A percentile compares a stretch with the other conserved stretches of the same genome.
phyloP scores from a whole-genome alignment of 2,329 filamentous ascomycete species.

The Chlorencoelia australis region DNA sequence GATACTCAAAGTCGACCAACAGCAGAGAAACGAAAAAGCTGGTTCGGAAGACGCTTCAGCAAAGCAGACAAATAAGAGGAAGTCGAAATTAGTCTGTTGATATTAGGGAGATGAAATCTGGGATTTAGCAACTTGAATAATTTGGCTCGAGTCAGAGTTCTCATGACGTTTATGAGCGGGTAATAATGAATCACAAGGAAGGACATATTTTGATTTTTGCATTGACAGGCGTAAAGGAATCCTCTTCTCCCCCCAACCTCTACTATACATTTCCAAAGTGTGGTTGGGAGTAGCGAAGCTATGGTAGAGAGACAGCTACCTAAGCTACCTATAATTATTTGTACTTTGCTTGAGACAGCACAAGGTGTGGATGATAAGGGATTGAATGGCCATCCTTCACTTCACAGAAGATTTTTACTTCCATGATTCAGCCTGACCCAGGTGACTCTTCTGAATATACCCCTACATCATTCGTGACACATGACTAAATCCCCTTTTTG shows the following conservation, averaged over 20 bases:
- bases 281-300: too few species aligned
- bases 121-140: constrained; percentile 3
- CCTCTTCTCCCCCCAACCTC: constrained; percentile 1
- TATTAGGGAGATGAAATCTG: too few species aligned
- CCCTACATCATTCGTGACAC: constrained; percentile 2
- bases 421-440: too few species aligned
- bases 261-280: too few species aligned
- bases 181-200: constrained; percentile 10
- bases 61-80: constrained; percentile 33
- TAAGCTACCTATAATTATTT: too few species aligned
- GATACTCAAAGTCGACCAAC: too few species aligned
- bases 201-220: constrained; percentile 14
- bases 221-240: constrained; percentile 14
- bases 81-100: too few species aligned
- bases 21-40: constrained; percentile 75
- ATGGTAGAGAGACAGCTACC: too few species aligned
- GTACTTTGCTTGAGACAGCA: too few species aligned
- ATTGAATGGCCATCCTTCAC: too few species aligned
- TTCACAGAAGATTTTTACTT: too few species aligned
- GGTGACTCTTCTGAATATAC: neutral
- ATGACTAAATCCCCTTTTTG: constrained; percentile 11
- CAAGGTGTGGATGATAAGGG: too few species aligned
- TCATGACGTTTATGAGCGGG: constrained; percentile 13
- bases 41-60: constrained; percentile 78
- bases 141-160: constrained; percentile 5